These are phyloP conservation scores for Bipolaris sorokiniana DNA, from an alignment of 2,329 filamentous ascomycete genomes.

Conservation along the genomic window DNA sequence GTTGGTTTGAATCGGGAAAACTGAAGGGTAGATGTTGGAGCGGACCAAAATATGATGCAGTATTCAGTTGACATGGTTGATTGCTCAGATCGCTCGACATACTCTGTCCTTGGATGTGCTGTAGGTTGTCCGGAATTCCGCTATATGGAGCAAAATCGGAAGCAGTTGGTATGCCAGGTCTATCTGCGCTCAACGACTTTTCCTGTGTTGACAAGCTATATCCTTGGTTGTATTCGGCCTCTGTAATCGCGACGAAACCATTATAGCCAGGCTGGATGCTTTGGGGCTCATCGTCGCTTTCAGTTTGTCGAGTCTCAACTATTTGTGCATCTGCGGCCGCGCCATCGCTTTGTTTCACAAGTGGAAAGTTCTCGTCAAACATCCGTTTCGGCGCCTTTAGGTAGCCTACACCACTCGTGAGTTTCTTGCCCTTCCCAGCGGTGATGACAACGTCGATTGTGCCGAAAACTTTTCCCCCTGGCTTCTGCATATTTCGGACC, in stretches of 20 bases:
- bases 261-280: not conserved
- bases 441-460: slow-evolving; percentile 50
- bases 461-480: slow-evolving; percentile 40
- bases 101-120: not conserved
- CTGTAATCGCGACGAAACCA: slow-evolving; percentile 7
- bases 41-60: not conserved
- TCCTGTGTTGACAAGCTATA: not conserved
- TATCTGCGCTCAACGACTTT: not conserved
- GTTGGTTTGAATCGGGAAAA: too few species aligned
- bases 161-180: not conserved
- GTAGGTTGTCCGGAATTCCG: not conserved
- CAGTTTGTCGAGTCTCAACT: not conserved
- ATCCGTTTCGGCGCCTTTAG: slow-evolving; percentile 34
- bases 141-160: not conserved
- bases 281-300: not conserved
- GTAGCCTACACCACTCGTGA: slow-evolving; percentile 28
- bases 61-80: not conserved
- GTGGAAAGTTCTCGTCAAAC: slow-evolving; percentile 26
- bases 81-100: not conserved
- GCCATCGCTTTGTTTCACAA: not conserved
- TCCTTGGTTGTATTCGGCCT: slow-evolving; percentile 13
- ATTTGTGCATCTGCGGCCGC: not conserved
- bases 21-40: not conserved
- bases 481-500: slow-evolving; percentile 40
- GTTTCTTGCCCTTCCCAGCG: slow-evolving; percentile 36